Evolutionary conservation across 805 yeast genomes (phyloP).

Genomic region (Brettanomyces sp.): DNA sequence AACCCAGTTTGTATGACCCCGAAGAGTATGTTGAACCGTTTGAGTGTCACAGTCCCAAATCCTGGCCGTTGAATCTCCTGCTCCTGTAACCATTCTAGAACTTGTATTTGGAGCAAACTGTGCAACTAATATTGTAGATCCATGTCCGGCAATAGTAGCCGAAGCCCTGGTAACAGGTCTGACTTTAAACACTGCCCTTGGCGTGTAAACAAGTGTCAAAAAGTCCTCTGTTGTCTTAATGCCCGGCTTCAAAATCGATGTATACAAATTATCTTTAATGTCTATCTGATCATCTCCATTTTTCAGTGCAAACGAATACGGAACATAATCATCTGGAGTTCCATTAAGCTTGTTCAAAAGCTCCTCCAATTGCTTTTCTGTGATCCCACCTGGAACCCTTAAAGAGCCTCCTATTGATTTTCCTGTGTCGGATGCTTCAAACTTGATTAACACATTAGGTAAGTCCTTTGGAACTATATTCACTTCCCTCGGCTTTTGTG

Average conservation of each 20-base stretch:
- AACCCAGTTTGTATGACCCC: slow-evolving; percentile 92
- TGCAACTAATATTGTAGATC: slow-evolving; percentile 83
- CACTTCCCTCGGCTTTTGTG: slow-evolving; percentile 73
- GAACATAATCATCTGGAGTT: slow-evolving; percentile 72
- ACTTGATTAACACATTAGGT: slow-evolving; percentile 80
- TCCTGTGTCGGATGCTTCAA: slow-evolving; percentile 91
- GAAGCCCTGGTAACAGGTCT: slow-evolving; percentile 83
- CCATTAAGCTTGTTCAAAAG: slow-evolving; percentile 72
- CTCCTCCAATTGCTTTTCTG: slow-evolving; percentile 81
- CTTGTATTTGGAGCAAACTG: slow-evolving; percentile 90
- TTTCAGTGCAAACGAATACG: slow-evolving; percentile 74
- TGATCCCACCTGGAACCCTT: slow-evolving; percentile 84
- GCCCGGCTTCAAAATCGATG: slow-evolving; percentile 79
- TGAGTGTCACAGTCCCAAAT: slow-evolving; percentile 96
- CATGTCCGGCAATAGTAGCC: slow-evolving; percentile 93
- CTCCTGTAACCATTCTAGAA: slow-evolving; percentile 83
- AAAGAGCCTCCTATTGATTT: slow-evolving; percentile 74
- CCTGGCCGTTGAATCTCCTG: slow-evolving; percentile 93
- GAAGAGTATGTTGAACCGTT: slow-evolving; percentile 72
- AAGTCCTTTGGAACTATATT: slow-evolving; percentile 65
- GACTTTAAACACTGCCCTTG: slow-evolving; percentile 91
- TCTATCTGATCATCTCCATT: slow-evolving; percentile 51
- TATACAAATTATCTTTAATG: slow-evolving; percentile 66
- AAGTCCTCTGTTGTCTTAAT: slow-evolving; percentile 87
- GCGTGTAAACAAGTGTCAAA: slow-evolving; percentile 83